Evolutionary conservation across 2,329 filamentous ascomycete species (phyloP).

Genomic region (Coniella lustricola): DNA sequence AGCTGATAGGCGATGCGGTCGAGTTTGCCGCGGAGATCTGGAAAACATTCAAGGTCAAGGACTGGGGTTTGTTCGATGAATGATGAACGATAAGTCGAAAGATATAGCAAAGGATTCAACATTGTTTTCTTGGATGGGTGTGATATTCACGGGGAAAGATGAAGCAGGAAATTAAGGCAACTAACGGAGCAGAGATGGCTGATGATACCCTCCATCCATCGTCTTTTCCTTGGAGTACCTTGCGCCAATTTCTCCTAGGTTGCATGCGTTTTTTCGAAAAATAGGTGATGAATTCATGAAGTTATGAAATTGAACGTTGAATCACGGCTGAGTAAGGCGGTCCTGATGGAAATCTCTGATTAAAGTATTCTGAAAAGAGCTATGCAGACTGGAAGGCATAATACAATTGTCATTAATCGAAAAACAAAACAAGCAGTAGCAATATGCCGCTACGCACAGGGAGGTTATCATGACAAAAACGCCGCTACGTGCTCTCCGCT

Average conservation of each 20-base stretch:
- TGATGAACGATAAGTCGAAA: conserved; percentile 25
- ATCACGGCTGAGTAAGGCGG: background rate
- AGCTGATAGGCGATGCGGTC: conserved; percentile 60
- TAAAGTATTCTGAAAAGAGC: no score
- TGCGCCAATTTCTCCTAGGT: background rate
- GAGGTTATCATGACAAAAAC: background rate
- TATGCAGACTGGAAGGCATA: background rate
- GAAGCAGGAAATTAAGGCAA: background rate
- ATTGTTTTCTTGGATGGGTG: background rate
- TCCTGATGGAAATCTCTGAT: no score
- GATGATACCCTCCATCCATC: conserved; percentile 13
- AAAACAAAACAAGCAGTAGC: background rate
- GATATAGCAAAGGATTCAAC: no score
- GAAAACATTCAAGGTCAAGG: conserved; percentile 67
- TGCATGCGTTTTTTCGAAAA: background rate
- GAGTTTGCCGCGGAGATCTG: conserved; percentile 63
- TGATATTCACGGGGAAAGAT: background rate
- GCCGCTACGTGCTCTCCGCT: background rate
- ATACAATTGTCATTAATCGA: background rate
- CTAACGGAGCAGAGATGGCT: background rate
- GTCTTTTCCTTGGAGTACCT: background rate
- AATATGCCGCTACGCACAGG: background rate
- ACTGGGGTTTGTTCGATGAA: conserved; percentile 67
- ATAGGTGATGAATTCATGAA: conserved; percentile 6
- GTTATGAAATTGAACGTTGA: no score